A percentile compares a stretch with the other conserved stretches of the same genome.
These are phyloP conservation scores for Fusarium floridanum DNA, from an alignment of 2,329 filamentous ascomycete genomes.

Conservation along the genomic window DNA sequence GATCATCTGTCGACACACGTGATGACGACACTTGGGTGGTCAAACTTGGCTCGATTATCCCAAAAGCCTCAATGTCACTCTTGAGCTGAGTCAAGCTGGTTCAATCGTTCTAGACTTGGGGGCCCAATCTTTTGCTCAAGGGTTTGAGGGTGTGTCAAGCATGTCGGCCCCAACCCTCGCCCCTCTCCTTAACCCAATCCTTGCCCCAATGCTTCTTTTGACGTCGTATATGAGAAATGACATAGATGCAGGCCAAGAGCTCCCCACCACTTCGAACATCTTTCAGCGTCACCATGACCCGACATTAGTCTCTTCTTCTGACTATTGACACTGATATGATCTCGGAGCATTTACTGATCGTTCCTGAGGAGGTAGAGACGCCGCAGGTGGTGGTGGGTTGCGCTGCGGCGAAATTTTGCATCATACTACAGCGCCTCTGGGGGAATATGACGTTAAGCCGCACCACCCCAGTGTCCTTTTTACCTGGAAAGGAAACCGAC, in stretches of 20 bases:
- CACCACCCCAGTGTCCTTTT: constrained; percentile 20
- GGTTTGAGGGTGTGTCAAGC: neutral
- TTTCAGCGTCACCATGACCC: neutral
- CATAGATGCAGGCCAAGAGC: constrained; percentile 11
- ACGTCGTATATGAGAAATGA: constrained; percentile 34
- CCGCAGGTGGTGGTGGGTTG: constrained; percentile 23
- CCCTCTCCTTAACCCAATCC: constrained; percentile 11
- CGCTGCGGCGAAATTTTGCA: constrained; percentile 35
- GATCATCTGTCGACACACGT: constrained; percentile 38
- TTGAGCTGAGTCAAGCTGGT: constrained; percentile 2
- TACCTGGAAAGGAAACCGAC: constrained; percentile 13
- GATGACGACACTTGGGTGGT: constrained; percentile 37
- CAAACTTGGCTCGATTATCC: constrained; percentile 22
- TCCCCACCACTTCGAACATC: neutral
- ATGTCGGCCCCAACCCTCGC: constrained; percentile 4
- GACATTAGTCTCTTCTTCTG: neutral
- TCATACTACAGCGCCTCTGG: constrained; percentile 33
- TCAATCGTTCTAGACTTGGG: constrained; percentile 19
- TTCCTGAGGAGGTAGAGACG: constrained; percentile 11
- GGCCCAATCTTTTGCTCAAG: neutral
- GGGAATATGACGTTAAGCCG: constrained; percentile 41
- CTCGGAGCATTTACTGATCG: neutral
- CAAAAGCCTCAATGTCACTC: constrained; percentile 34
- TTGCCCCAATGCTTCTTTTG: constrained; percentile 37
- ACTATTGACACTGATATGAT: neutral